Evolutionary conservation across 1,284 basidiomycete species (phyloP).

Genomic region (Ganoderma leucocontextum): DNA sequence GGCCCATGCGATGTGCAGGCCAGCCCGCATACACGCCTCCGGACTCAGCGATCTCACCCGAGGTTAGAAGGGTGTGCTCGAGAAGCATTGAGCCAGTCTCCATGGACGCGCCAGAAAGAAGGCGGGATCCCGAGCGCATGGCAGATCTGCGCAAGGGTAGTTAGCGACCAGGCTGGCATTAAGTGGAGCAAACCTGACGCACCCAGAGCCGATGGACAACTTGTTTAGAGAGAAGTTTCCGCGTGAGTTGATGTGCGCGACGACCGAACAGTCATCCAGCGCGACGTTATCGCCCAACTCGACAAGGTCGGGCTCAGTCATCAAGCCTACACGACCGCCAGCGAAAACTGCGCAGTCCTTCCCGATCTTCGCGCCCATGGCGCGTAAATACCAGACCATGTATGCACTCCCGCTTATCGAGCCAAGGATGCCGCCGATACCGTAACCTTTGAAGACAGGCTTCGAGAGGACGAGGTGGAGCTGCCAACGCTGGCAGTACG

Average conservation of each 20-base stretch:
- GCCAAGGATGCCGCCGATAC: slow-evolving; percentile 31
- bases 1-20: slow-evolving; percentile 45
- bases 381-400: slow-evolving; percentile 32
- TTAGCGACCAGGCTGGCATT: not conserved
- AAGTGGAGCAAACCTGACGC: slow-evolving; percentile 1
- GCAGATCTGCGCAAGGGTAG: slow-evolving; percentile 21
- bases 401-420: slow-evolving; percentile 28
- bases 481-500: slow-evolving; percentile 35
- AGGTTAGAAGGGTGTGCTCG: slow-evolving; percentile 56
- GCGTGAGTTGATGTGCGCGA: slow-evolving; percentile 35
- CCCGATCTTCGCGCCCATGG: slow-evolving; percentile 32
- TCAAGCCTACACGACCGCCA: slow-evolving; percentile 29
- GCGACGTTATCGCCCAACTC: slow-evolving; percentile 32
- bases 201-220: slow-evolving; percentile 28
- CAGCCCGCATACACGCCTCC: slow-evolving; percentile 52
- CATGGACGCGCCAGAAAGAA: slow-evolving; percentile 60
- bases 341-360: slow-evolving; percentile 32
- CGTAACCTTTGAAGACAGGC: slow-evolving; percentile 30
- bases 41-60: slow-evolving; percentile 55
- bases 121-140: slow-evolving; percentile 52
- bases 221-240: slow-evolving; percentile 32
- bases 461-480: slow-evolving; percentile 33
- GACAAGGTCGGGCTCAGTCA: slow-evolving; percentile 34
- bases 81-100: slow-evolving; percentile 55
- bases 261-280: slow-evolving; percentile 33